Base-by-base conservation (phyloP, 345 rosid species). In the Trapa incisa region DNA sequence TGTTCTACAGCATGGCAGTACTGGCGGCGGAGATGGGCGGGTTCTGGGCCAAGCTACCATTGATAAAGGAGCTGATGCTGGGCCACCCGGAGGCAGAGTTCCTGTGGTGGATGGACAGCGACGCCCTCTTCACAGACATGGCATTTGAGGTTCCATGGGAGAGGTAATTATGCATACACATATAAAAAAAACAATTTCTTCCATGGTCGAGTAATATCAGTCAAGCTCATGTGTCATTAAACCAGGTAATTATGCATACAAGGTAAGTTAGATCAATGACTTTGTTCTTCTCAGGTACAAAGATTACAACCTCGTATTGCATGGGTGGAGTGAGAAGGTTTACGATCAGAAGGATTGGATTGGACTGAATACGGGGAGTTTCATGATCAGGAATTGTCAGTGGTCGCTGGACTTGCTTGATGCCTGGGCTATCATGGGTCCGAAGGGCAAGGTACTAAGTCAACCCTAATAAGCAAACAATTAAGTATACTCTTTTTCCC, bases 371-470 rank as follows among this genome's bases (percentile, higher is more conserved):
- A 72, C 42, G 4, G 22, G 67, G 15, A 48, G 45, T 50, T 66
- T 66, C 61, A 61, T 72, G 2, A 39, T 72, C 37, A 58, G 67
- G 48, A 72, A 72, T 48, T 58, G 36, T 42, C 63, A 60, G 17
- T 66, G 70, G 74, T 66, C 74, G 13, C 36, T 38, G 7, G 70
- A 72, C 38, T 22, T 70, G 35, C 63, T 70, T 17, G 67, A 29
- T 69, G 56, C 47, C 35, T 72, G 72, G 88, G 80, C 88, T 0
- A 84, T 86, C 0, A 84, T 84, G 88, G 86, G 88, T 0, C 88
- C 88, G 1, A 82, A 80, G 70, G 88, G 88, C 57, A 84, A 82
- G 76, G 67, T 84, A 52, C 74, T 83, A 11, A 32, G 29, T 22
- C 13, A 57, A 0, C 9, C 16, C 16, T 15, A 6, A 12, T 11